Evolutionary conservation across 2,329 filamentous ascomycete genomes (phyloP).

Genomic region (Aspergillus hortae): DNA sequence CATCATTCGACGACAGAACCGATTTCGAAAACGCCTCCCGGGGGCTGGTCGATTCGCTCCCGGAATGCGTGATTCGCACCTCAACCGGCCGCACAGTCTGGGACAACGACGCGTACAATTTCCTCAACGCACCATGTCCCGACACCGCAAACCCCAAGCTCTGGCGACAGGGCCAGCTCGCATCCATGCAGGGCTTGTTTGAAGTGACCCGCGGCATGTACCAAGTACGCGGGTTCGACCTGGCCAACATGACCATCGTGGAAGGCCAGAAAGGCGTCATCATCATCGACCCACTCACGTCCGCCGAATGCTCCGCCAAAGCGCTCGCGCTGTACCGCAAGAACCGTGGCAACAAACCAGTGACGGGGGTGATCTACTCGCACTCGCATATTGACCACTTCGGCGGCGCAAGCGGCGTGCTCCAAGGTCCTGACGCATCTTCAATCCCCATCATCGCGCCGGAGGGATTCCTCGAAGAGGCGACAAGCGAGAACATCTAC

Average conservation of each 20-base stretch:
- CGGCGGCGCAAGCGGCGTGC: conserved; percentile 23
- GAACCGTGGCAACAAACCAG: conserved; percentile 13
- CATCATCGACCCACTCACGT: conserved; percentile 39
- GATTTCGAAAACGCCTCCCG: conserved; percentile 18
- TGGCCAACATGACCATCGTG: conserved; percentile 42
- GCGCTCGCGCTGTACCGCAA: conserved; percentile 34
- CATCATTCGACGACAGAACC: conserved; percentile 10
- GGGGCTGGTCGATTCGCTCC: conserved; percentile 19
- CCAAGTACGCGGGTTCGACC: conserved; percentile 40
- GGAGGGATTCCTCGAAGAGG: conserved; percentile 38
- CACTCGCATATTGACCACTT: conserved; percentile 43
- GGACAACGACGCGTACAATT: conserved; percentile 31
- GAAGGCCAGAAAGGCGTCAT: conserved; percentile 37
- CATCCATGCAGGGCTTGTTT: conserved; percentile 33
- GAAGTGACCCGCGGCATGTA: conserved; percentile 35
- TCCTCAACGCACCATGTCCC: conserved; percentile 23
- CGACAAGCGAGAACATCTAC: conserved; percentile 39
- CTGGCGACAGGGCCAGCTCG: conserved; percentile 35
- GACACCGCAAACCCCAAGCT: conserved; percentile 29
- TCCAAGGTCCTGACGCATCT: conserved; percentile 4
- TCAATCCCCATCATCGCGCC: conserved; percentile 30
- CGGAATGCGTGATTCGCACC: conserved; percentile 17
- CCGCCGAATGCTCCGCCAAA: conserved; percentile 32
- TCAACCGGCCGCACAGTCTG: conserved; percentile 28
- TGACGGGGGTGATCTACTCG: conserved; percentile 40